Evolutionary conservation across 202 grass and related monocot genomes (phyloP).

Genomic region (Panicum hallii): DNA sequence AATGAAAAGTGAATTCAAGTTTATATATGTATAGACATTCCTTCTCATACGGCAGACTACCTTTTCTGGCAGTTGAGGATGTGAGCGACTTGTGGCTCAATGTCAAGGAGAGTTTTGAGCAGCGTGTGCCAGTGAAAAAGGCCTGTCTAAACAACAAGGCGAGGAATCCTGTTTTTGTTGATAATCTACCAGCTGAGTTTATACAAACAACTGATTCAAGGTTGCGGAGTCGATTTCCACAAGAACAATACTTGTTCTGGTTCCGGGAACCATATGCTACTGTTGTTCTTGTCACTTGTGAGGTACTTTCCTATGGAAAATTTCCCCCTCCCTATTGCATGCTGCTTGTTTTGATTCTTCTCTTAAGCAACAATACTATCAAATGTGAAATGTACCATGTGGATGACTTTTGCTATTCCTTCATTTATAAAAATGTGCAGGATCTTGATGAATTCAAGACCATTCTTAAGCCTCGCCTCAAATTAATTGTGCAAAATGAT

Average conservation of each 20-base stretch:
- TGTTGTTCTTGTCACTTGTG: slow-evolving; percentile 91
- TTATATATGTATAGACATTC: slow-evolving; percentile 17
- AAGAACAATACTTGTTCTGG: slow-evolving; percentile 98
- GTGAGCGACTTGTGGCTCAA: slow-evolving; percentile 96
- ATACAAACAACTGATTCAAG: slow-evolving; percentile 97
- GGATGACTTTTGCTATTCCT: slow-evolving; percentile 22
- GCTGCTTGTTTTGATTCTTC: slow-evolving; percentile 28
- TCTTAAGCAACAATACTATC: slow-evolving; percentile 2
- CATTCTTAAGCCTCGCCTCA: slow-evolving; percentile 95
- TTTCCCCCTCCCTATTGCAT: slow-evolving; percentile 14
- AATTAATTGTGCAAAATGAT: slow-evolving; percentile 99
- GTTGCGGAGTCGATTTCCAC: slow-evolving; percentile 86
- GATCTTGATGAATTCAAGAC: slow-evolving; percentile 99
- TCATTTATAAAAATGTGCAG: slow-evolving; percentile 50
- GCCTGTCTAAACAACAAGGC: slow-evolving; percentile 94
- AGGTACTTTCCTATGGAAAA: slow-evolving; percentile 54
- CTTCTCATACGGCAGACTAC: slow-evolving; percentile 13
- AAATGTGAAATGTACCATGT: slow-evolving; percentile 34
- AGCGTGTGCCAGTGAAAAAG: slow-evolving; percentile 81
- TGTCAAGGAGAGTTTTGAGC: slow-evolving; percentile 82
- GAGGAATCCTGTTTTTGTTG: slow-evolving; percentile 83
- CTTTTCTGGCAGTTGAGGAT: slow-evolving; percentile 85
- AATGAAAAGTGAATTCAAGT: slow-evolving; percentile 26
- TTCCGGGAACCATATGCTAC: slow-evolving; percentile 94
- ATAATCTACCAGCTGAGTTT: slow-evolving; percentile 84